Base-by-base conservation (phyloP, 768 basidiomycete genomes). In the Tricholoma terreum region DNA sequence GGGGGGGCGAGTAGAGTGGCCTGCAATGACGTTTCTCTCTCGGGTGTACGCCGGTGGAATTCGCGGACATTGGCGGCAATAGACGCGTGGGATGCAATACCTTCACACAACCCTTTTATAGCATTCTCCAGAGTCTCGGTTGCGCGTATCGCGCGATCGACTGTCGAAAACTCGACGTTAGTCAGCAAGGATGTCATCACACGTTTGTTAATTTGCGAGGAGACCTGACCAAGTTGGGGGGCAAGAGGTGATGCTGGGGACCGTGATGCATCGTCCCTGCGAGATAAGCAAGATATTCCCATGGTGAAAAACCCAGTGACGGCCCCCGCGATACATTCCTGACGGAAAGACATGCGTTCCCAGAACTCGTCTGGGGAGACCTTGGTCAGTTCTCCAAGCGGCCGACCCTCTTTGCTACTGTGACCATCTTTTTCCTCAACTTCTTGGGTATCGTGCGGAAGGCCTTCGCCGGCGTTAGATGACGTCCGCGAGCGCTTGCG, bases 261-360 rank as follows among this genome's bases (percentile, higher is more conserved):
- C 50, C 51, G 62, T 59, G 58, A 57, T 24, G 45, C 49, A 51
- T 24, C 52, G 34, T 54, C 53, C 24, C 49, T 57, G 54, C 54
- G 34, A 54, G 61, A 61, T 30, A 73, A 64, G 27, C 68, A 61
- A 49, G 78, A 76, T 61, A 79, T 73, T 30, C 82, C 77, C 61
- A 90, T 63, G n/a, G 84, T 82, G 68, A 98, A 98, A 75, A 99
- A 99, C 0, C 91, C 96, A 2, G 94, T 98, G 14, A 96, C 83
- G 1, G 91, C 89, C 2, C 95, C 94, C 34, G 87, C 82, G 45
- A 89, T 81, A 67, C 96, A 98, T 72, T 99, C 97, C 68, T 98
- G 96, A 24, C 97, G 82, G 71, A 91, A 96, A 38, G 88, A 92
- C 89, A 99, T 94, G 14, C 94, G 83, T 72, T 97, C 94, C 95